A percentile compares a stretch with the other conserved stretches of the same genome.
Evolutionary conservation across 2,329 filamentous ascomycete species (phyloP).

Genomic region (Albophoma yamanashiensis): DNA sequence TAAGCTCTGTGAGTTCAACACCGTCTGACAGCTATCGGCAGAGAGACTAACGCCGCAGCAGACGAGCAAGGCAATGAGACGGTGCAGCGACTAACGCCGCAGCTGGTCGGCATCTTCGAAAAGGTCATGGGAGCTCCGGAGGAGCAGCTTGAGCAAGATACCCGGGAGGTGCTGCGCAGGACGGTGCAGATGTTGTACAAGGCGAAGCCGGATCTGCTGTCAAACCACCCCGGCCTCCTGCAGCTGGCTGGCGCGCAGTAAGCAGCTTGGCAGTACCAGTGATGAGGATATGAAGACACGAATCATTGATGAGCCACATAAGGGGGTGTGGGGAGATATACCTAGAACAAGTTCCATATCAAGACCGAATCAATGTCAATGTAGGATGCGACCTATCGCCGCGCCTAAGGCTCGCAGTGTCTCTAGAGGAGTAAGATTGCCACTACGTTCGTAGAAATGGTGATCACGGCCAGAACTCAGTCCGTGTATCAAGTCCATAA

Average conservation of each 20-base stretch:
- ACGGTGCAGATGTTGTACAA: conserved; percentile 43
- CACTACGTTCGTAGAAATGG: not conserved
- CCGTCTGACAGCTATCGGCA: not conserved
- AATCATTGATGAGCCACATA: not conserved
- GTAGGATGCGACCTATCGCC: not conserved
- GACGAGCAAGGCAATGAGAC: conserved; percentile 59
- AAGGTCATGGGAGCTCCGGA: conserved; percentile 61
- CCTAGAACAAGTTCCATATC: not conserved
- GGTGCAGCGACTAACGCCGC: conserved; percentile 57
- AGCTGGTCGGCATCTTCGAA: conserved; percentile 61
- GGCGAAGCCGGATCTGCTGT: conserved; percentile 20
- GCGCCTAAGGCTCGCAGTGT: not conserved
- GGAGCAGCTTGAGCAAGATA: conserved; percentile 66
- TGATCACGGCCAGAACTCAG: not conserved
- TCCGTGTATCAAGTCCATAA: not conserved
- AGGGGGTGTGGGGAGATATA: not conserved
- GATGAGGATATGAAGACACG: conserved; percentile 1
- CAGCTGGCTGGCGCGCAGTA: conserved; percentile 16
- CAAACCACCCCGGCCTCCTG: conserved; percentile 19
- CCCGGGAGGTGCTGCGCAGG: conserved; percentile 53
- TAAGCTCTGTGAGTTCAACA: conserved; percentile 58
- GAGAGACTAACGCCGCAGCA: conserved; percentile 18
- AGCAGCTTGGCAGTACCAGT: not conserved
- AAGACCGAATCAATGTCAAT: not conserved
- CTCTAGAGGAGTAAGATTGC: not conserved